Evolutionary conservation across 345 rosid species (phyloP).

Genomic region (Hypericum androsaemum): DNA sequence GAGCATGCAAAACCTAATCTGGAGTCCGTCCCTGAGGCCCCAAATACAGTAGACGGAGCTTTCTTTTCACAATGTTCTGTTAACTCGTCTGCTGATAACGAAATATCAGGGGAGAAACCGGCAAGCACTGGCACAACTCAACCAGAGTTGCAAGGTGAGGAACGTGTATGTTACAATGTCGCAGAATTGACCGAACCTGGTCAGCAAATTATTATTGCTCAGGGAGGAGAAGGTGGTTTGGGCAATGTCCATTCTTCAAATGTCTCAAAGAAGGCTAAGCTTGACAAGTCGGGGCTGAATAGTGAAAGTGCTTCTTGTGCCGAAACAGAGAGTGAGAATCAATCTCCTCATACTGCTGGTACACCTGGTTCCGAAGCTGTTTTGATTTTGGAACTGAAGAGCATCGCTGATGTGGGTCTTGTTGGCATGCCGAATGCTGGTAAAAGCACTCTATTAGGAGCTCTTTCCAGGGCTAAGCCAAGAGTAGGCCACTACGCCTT

Average conservation of each 20-base stretch:
- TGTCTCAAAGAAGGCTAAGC: conserved; percentile 31
- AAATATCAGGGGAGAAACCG: conserved; percentile 10
- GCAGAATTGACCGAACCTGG: conserved; percentile 66
- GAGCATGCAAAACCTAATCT: conserved; percentile 22
- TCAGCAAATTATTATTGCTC: conserved; percentile 57
- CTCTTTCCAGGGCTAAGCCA: conserved; percentile 76
- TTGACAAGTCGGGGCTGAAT: conserved; percentile 9
- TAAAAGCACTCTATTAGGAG: conserved; percentile 87
- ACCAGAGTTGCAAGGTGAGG: conserved; percentile 22
- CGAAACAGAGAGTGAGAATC: conserved; percentile 20
- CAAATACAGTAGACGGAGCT: conserved; percentile 15
- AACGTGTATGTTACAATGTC: conserved; percentile 43
- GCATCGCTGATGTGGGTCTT: conserved; percentile 95
- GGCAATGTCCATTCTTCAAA: conserved; percentile 48
- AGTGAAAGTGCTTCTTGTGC: conserved; percentile 14
- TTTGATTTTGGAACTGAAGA: conserved; percentile 71
- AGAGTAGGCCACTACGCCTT: conserved; percentile 76
- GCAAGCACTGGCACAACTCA: conserved; percentile 12
- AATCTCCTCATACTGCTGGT: conserved; percentile 37
- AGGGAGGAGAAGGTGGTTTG: conserved; percentile 81
- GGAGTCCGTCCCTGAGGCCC: conserved; percentile 14
- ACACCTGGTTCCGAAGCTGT: conserved; percentile 54
- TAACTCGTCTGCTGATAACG: conserved; percentile 7
- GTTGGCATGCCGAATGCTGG: conserved; percentile 98
- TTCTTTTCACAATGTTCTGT: conserved; percentile 6